Evolutionary conservation across 2,329 filamentous ascomycete genomes (phyloP), one percentile per base, ranked within the genome.

Genomic region (Colletotrichum eleusines): DNA sequence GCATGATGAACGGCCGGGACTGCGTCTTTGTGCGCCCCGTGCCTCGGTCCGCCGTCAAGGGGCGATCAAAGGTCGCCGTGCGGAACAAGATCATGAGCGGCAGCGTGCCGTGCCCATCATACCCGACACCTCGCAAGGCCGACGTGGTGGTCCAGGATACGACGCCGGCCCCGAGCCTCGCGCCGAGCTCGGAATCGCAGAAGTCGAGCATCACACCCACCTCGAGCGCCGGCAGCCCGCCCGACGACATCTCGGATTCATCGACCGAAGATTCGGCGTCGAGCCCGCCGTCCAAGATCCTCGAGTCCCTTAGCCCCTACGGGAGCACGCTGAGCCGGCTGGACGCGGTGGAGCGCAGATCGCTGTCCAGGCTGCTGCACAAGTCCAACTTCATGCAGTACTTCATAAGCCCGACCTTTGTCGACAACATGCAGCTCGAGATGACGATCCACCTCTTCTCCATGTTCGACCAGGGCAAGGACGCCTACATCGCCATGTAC

Each of bases 1-100:
- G 71, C 23, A 46, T 72, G 33, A 62, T 68, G 48, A 72, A 69
- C n/a, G 69, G 71, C 48, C 63, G 71, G 54, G 71, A 73, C 38
- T 73, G 71, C 53, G 69, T 73, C 61, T 73, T 73, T 16, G 71
- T 71, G 18, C 68, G 68, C 44, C 68, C 68, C 44, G 68, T 71
- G 68, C 68, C 68, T 12, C 58, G 68, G 31, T 71, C 68, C 11
- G 68, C 68, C 35, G 68, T 71, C 38, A 71, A 68, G 38, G 68
- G 68, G 16, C 57, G 68, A 14, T 71, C 68, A 8, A 71, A 71
- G 35, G 23, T 71, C 1, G 68, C 68, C 7, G 53, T 71, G 0
- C 46, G 68, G 28, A 71, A 31, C 58, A 71, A 71, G 68, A 68
- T 63, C 20, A 68, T 68, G 68, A 38, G 57, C 64, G 20, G 42